Evolutionary conservation across 495 filamentous ascomycete genomes (phyloP).

Genomic region (Darksidea phi): DNA sequence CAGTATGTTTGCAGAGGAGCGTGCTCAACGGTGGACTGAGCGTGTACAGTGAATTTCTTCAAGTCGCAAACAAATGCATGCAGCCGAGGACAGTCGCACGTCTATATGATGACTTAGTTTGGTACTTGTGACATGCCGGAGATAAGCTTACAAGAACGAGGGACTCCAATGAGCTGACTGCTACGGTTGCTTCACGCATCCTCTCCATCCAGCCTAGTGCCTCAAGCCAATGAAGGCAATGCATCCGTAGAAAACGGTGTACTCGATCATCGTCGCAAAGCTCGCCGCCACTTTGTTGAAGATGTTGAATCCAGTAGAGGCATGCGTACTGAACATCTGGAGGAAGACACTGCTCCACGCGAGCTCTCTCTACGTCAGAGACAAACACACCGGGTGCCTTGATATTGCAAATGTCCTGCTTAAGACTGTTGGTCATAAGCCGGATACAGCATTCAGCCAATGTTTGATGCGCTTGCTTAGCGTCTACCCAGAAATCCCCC

Average conservation of each 20-base stretch:
- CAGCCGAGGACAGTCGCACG: too few relatives aligned
- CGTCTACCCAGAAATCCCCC: slow-evolving; percentile 46
- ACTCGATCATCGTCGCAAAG: slow-evolving; percentile 36
- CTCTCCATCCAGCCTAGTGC: slow-evolving; percentile 43
- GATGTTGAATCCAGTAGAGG: slow-evolving; percentile 48
- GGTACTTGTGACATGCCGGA: too few relatives aligned
- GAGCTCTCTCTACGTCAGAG: slow-evolving; percentile 41
- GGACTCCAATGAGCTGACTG: too few relatives aligned
- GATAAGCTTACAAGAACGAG: too few relatives aligned
- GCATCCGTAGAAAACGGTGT: slow-evolving; percentile 43
- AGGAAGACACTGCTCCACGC: slow-evolving; percentile 47
- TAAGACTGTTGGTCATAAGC: slow-evolving; percentile 42
- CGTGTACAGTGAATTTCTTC: too few relatives aligned
- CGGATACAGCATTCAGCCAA: slow-evolving; percentile 43
- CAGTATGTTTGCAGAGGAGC: too few relatives aligned
- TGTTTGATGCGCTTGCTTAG: slow-evolving; percentile 40
- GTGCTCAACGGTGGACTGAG: too few relatives aligned
- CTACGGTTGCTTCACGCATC: not conserved
- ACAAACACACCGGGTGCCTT: slow-evolving; percentile 27
- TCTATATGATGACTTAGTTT: too few relatives aligned
- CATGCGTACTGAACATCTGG: slow-evolving; percentile 45
- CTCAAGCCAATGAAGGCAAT: slow-evolving; percentile 52
- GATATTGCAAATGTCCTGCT: slow-evolving; percentile 48
- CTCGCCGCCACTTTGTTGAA: slow-evolving; percentile 37
- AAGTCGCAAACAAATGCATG: too few relatives aligned